These are phyloP conservation scores for Saturnispora diversa DNA, from an alignment of 805 yeast species.

Conservation along the genomic window DNA sequence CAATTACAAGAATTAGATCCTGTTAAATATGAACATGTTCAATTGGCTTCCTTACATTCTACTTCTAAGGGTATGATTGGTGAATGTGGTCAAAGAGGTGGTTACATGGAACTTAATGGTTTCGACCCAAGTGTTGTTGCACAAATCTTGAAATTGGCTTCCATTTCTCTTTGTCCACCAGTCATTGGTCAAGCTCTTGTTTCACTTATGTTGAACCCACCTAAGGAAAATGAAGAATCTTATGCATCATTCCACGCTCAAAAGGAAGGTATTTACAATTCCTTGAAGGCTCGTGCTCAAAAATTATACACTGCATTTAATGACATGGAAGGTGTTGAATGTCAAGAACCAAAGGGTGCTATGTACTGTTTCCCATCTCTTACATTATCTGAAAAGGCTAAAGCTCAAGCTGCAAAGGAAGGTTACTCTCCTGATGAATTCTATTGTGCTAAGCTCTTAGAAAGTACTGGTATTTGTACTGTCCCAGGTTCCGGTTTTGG, in stretches of 20 bases:
- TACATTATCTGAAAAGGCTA: constrained; percentile 54
- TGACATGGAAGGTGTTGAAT: constrained; percentile 70
- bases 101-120: constrained; percentile 91
- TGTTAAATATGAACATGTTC: constrained; percentile 56
- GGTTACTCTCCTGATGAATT: constrained; percentile 73
- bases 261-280: constrained; percentile 49
- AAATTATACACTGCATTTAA: constrained; percentile 62
- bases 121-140: constrained; percentile 62
- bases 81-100: constrained; percentile 99
- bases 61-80: constrained; percentile 96
- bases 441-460: constrained; percentile 78
- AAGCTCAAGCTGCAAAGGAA: constrained; percentile 47
- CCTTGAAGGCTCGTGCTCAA: constrained; percentile 56
- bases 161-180: constrained; percentile 88
- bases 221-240: constrained; percentile 67
- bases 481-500: constrained; percentile 98
- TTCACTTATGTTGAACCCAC: constrained; percentile 92
- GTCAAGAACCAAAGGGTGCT: constrained; percentile 93
- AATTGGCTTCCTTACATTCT: constrained; percentile 91
- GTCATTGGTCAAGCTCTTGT: constrained; percentile 92
- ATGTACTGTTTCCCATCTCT: constrained; percentile 92
- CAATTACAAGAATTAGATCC: constrained; percentile 47
- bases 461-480: constrained; percentile 89
- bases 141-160: constrained; percentile 74
- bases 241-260: constrained; percentile 60